A percentile compares a stretch with the other conserved stretches of the same genome.
Conservation (phyloP, 1,284 basidiomycete genomes). For the Fomitiporia mediterranea region DNA sequence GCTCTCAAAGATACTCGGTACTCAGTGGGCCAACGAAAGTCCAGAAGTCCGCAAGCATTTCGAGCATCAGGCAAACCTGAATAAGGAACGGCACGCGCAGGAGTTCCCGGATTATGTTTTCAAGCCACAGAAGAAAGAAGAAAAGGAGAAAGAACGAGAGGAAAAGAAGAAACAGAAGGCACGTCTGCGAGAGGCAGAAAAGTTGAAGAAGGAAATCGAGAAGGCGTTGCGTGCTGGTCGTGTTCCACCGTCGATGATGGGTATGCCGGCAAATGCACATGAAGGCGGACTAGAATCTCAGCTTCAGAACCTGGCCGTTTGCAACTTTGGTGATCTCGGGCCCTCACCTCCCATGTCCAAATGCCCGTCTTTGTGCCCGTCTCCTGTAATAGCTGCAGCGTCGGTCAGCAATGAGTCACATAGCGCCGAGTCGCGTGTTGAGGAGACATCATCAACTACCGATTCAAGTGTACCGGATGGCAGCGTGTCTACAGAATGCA, state of each 20-base stretch:
- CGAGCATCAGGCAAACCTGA: conserved; percentile 63
- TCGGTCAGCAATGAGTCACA: background rate
- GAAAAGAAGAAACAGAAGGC: conserved; percentile 42
- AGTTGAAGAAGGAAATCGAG: conserved; percentile 25
- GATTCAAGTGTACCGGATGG: background rate
- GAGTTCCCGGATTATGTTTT: conserved; percentile 73
- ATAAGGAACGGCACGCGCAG: conserved; percentile 61
- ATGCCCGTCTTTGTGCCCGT: conserved; percentile 25
- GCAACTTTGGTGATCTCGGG: conserved; percentile 18
- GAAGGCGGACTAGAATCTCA: background rate
- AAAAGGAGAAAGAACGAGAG: conserved; percentile 47
- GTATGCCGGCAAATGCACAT: background rate
- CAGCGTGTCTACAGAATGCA: background rate
- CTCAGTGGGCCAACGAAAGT: conserved; percentile 64
- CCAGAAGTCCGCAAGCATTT: conserved; percentile 52
- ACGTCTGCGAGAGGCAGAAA: conserved; percentile 30
- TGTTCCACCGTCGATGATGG: conserved; percentile 11
- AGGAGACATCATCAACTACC: background rate
- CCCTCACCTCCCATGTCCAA: conserved; percentile 27
- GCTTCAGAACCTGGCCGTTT: conserved; percentile 7
- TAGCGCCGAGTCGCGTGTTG: background rate
- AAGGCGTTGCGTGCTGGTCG: conserved; percentile 17
- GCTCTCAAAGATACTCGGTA: conserved; percentile 66
- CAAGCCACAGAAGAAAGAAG: conserved; percentile 62
- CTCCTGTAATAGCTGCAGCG: conserved; percentile 19